A percentile compares a stretch with the other conserved stretches of the same genome.
phyloP scores from a whole-genome alignment of 2,329 filamentous ascomycete species.

The Trichoderma atroviride region DNA sequence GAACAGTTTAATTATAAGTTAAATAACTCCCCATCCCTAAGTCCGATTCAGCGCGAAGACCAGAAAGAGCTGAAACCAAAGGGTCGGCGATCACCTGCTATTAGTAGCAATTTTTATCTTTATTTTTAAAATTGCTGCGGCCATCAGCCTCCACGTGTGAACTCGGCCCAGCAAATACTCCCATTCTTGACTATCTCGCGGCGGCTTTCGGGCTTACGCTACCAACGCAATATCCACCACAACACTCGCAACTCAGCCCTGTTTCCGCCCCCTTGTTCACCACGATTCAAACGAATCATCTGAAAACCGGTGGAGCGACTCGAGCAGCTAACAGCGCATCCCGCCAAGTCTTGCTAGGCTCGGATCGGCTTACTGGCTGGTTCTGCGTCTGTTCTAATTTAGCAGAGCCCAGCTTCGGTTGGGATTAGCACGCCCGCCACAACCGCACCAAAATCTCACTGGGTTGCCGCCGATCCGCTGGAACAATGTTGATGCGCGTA shows the following conservation, averaged over 20 bases:
- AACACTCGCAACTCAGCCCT: neutral
- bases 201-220: neutral
- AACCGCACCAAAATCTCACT: slow-evolving; percentile 19
- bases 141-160: neutral
- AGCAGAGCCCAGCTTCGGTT: neutral
- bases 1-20: neutral
- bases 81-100: neutral
- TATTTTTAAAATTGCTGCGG: neutral
- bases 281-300: neutral
- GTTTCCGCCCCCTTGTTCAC: neutral
- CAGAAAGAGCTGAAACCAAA: neutral
- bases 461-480: neutral
- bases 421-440: neutral
- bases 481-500: slow-evolving; percentile 5
- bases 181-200: neutral
- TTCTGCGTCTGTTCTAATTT: neutral
- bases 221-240: neutral
- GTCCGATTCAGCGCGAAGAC: neutral
- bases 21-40: neutral
- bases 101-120: neutral
- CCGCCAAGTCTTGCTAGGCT: neutral
- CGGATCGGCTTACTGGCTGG: neutral
- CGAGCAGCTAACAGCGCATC: neutral
- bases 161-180: neutral
- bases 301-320: neutral